phyloP scores from a whole-genome alignment of 768 basidiomycete genomes.

The Collybia sordida region DNA sequence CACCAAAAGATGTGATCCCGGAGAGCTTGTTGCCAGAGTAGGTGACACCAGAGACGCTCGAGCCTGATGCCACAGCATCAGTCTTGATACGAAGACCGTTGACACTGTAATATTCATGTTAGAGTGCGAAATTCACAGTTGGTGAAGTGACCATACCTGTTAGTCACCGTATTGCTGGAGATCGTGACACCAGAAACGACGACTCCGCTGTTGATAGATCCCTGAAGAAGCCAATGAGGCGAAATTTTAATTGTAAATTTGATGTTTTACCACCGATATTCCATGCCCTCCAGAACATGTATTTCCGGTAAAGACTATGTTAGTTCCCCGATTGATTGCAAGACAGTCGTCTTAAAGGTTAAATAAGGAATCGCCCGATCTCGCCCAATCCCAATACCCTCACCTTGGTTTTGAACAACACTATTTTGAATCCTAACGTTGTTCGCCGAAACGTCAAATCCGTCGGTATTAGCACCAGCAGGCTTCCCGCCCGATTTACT shows the following conservation, averaged over 20 bases:
- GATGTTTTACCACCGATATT: slow-evolving; percentile 11
- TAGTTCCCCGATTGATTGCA: slow-evolving; percentile 18
- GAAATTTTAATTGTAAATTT: neutral
- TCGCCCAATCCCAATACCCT: neutral
- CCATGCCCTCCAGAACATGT: slow-evolving; percentile 20
- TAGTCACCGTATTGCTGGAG: slow-evolving; percentile 17
- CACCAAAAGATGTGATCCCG: slow-evolving; percentile 16
- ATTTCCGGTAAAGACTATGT: slow-evolving; percentile 17
- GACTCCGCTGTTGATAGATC: slow-evolving; percentile 12
- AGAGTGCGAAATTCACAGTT: neutral
- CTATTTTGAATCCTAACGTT: slow-evolving; percentile 13
- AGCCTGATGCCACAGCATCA: slow-evolving; percentile 11
- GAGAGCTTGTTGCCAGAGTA: slow-evolving; percentile 18
- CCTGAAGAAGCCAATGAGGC: slow-evolving; percentile 4
- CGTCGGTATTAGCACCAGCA: slow-evolving; percentile 19
- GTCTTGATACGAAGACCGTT: slow-evolving; percentile 21
- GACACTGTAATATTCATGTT: slow-evolving; percentile 4
- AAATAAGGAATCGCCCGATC: neutral
- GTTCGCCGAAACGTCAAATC: slow-evolving; percentile 19
- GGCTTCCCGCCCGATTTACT: slow-evolving; percentile 12
- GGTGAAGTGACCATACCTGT: slow-evolving; percentile 4
- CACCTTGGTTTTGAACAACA: slow-evolving; percentile 18
- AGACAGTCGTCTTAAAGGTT: slow-evolving; percentile 17
- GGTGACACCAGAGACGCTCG: slow-evolving; percentile 13
- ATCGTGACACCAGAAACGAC: slow-evolving; percentile 15